Percentiles rank a stretch among this genome's conserved stretches.
These are phyloP conservation scores for Citrus medica DNA, from an alignment of 345 rosid genomes.

Conservation along the genomic window DNA sequence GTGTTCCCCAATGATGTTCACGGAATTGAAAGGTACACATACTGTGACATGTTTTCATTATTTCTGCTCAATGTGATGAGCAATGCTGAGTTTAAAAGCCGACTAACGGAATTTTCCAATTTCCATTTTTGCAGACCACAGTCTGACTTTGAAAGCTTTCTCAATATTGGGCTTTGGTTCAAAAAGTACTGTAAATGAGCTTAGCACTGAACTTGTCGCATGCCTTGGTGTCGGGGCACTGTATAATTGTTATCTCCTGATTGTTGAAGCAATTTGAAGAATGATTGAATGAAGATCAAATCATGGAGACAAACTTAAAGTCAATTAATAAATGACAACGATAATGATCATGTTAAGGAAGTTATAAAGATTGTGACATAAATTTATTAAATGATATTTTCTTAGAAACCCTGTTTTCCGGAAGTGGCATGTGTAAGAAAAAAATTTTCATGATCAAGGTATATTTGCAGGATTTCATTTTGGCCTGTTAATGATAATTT, in stretches of 20 bases:
- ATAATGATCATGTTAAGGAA: too few relatives aligned
- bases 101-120: constrained; percentile 12
- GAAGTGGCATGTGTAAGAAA: too few relatives aligned
- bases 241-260: background rate
- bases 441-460: too few relatives aligned
- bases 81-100: background rate
- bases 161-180: constrained; percentile 85
- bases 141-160: constrained; percentile 81
- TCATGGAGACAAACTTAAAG: background rate
- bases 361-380: too few relatives aligned
- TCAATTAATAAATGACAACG: too few relatives aligned
- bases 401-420: too few relatives aligned
- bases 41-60: background rate
- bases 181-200: constrained; percentile 61
- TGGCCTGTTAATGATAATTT: too few relatives aligned
- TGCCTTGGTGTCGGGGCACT: background rate
- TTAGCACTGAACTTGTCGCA: background rate
- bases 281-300: background rate
- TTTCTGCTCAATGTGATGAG: background rate
- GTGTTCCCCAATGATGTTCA: constrained; percentile 75
- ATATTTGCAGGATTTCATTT: too few relatives aligned
- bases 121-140: constrained; percentile 62
- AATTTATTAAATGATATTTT: too few relatives aligned
- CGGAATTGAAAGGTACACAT: constrained; percentile 54
- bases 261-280: background rate